Conservation (phyloP, 495 filamentous ascomycete genomes). For the Podospora pseudocomata region DNA sequence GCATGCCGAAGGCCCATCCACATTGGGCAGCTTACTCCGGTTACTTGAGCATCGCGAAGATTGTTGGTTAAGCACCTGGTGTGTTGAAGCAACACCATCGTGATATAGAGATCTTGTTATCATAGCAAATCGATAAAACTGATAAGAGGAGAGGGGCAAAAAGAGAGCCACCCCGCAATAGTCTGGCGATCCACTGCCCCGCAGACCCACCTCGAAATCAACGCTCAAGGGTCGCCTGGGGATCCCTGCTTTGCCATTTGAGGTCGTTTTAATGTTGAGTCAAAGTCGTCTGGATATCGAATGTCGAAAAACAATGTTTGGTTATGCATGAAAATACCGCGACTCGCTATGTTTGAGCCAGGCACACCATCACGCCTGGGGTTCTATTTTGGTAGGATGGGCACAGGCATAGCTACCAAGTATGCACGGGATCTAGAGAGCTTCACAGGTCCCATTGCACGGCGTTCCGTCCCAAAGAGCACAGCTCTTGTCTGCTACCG, state of each 20-base stretch:
- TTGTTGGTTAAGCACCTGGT: too few species aligned
- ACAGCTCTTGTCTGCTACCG: neutral
- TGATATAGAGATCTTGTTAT: neutral
- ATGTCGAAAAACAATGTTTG: neutral
- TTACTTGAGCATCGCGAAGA: neutral
- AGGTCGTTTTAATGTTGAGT: neutral
- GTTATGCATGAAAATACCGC: neutral
- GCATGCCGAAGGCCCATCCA: neutral
- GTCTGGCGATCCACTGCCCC: neutral
- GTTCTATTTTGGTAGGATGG: slow-evolving; percentile 4
- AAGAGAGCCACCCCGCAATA: neutral
- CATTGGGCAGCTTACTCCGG: neutral
- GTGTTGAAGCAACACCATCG: neutral
- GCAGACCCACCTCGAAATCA: slow-evolving; percentile 1
- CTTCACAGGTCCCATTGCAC: neutral
- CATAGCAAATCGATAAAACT: neutral
- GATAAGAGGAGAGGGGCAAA: slow-evolving; percentile 1
- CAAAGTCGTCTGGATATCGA: neutral
- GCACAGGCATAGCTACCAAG: neutral
- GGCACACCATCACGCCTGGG: neutral
- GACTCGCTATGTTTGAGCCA: neutral
- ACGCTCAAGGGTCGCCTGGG: neutral
- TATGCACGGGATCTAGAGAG: neutral
- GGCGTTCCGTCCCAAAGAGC: neutral
- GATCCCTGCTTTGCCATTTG: neutral